A percentile compares a stretch with the other conserved stretches of the same genome.
phyloP scores from a whole-genome alignment of 495 filamentous ascomycete species.

The Xylaria sp. region DNA sequence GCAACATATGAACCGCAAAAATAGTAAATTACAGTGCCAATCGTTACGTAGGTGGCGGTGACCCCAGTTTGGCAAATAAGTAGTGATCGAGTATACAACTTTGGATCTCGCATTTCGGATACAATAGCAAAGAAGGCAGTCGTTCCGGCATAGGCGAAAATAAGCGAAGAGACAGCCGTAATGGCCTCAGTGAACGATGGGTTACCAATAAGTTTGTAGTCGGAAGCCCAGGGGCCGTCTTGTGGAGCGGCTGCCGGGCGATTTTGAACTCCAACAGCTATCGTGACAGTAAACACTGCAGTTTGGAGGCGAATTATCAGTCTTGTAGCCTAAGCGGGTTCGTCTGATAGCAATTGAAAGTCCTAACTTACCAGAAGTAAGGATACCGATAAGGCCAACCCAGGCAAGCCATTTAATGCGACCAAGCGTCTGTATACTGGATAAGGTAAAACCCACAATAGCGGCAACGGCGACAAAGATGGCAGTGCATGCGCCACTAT shows the following conservation, averaged over 20 bases:
- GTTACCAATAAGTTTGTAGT: slow-evolving; percentile 43
- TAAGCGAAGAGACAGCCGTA: slow-evolving; percentile 48
- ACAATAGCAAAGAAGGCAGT: slow-evolving; percentile 28
- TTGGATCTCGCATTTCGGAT: slow-evolving; percentile 36
- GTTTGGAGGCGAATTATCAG: slow-evolving; percentile 31
- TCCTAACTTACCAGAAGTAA: slow-evolving; percentile 32
- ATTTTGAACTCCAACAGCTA: slow-evolving; percentile 51
- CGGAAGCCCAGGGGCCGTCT: slow-evolving; percentile 45
- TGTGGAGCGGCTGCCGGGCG: slow-evolving; percentile 51
- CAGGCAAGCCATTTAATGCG: slow-evolving; percentile 56
- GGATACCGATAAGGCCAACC: slow-evolving; percentile 52
- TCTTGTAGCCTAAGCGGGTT: neutral
- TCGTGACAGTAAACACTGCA: slow-evolving; percentile 55
- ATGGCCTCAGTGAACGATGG: slow-evolving; percentile 51
- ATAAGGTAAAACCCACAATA: slow-evolving; percentile 48
- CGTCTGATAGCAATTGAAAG: neutral
- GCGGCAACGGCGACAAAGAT: slow-evolving; percentile 47
- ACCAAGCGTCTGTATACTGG: slow-evolving; percentile 56
- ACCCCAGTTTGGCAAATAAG: slow-evolving; percentile 35
- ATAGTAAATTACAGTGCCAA: slow-evolving; percentile 37
- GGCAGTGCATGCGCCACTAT: slow-evolving; percentile 50
- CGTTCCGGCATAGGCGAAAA: slow-evolving; percentile 28
- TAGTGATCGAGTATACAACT: slow-evolving; percentile 35
- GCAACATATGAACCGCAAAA: slow-evolving; percentile 42
- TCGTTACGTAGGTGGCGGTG: slow-evolving; percentile 34